phyloP scores from a whole-genome alignment of 2,329 filamentous ascomycete species.

The Colletotrichum echinochloae region DNA sequence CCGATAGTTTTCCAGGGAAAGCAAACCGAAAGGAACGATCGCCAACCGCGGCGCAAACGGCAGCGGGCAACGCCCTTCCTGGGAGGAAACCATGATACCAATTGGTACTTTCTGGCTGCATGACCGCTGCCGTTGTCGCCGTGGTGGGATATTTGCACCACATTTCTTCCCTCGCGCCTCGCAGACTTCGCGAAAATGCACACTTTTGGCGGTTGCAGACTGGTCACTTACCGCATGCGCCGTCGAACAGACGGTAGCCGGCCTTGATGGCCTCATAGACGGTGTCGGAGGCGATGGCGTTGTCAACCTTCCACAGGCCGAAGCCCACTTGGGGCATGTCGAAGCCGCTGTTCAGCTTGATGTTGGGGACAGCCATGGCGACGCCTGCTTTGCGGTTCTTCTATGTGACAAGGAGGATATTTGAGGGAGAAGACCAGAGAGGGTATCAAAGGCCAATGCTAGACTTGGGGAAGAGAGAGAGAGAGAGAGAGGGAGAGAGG shows the following conservation, averaged over 20 bases:
- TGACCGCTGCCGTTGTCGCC: not conserved
- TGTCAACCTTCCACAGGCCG: constrained; percentile 87
- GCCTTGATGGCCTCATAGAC: constrained; percentile 81
- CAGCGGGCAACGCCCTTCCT: constrained; percentile 2
- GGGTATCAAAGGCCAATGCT: constrained; percentile 22
- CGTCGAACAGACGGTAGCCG: constrained; percentile 71
- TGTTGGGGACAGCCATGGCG: constrained; percentile 54
- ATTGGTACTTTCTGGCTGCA: not conserved
- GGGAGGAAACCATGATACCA: not conserved
- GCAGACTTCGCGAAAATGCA: not conserved
- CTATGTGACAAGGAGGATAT: not conserved
- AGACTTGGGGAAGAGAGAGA: constrained; percentile 19
- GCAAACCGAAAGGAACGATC: constrained; percentile 11
- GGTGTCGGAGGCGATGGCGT: constrained; percentile 77
- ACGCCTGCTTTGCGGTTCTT: constrained; percentile 11
- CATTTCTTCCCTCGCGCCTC: not conserved
- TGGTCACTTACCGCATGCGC: constrained; percentile 65
- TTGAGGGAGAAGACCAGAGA: not conserved
- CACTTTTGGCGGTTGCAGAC: not conserved
- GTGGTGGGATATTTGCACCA: not conserved
- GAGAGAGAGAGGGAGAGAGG: constrained; percentile 5
- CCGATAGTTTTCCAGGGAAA: constrained; percentile 21
- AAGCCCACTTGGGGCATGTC: constrained; percentile 83
- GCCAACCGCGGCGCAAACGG: not conserved
- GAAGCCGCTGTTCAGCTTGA: constrained; percentile 74